These are phyloP conservation scores for Geotrichum candidum DNA, from an alignment of 1,139 yeast species.

Conservation along the genomic window DNA sequence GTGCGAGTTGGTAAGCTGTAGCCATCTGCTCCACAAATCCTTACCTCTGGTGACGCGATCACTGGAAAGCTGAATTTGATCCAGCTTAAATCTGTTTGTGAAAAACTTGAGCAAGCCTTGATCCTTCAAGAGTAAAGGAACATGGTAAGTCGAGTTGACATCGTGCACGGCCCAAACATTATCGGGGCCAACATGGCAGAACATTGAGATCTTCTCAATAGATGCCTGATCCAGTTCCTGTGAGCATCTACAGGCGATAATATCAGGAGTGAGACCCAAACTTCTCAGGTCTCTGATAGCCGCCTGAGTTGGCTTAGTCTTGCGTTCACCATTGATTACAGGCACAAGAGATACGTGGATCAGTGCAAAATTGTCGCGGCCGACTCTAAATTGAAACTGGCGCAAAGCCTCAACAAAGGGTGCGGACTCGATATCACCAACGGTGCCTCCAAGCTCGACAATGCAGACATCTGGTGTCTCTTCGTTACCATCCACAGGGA, in stretches of 20 bases:
- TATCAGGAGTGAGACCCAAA: conserved; percentile 89
- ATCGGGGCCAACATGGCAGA: conserved; percentile 96
- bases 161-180: conserved; percentile 97
- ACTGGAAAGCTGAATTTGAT: conserved; percentile 44
- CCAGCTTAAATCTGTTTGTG: conserved; percentile 58
- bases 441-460: conserved; percentile 97
- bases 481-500: conserved; percentile 91
- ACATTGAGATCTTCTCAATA: conserved; percentile 94
- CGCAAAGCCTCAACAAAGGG: conserved; percentile 98
- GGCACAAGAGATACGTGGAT: conserved; percentile 96
- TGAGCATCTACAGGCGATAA: conserved; percentile 96
- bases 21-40: conserved; percentile 71
- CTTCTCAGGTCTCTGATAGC: conserved; percentile 96
- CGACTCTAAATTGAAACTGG: conserved; percentile 97
- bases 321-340: conserved; percentile 96
- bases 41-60: conserved; percentile 61
- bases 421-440: conserved; percentile 97
- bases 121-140: conserved; percentile 82
- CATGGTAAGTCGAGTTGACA: conserved; percentile 95
- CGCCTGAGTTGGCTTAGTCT: conserved; percentile 98
- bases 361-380: conserved; percentile 85
- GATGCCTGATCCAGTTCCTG: conserved; percentile 75
- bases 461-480: conserved; percentile 85
- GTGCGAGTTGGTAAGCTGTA: conserved; percentile 61
- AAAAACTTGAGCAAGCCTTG: conserved; percentile 79